These are phyloP conservation scores for Pseudofabraea citricarpa DNA, from an alignment of 2,329 filamentous ascomycete genomes.

Conservation along the genomic window DNA sequence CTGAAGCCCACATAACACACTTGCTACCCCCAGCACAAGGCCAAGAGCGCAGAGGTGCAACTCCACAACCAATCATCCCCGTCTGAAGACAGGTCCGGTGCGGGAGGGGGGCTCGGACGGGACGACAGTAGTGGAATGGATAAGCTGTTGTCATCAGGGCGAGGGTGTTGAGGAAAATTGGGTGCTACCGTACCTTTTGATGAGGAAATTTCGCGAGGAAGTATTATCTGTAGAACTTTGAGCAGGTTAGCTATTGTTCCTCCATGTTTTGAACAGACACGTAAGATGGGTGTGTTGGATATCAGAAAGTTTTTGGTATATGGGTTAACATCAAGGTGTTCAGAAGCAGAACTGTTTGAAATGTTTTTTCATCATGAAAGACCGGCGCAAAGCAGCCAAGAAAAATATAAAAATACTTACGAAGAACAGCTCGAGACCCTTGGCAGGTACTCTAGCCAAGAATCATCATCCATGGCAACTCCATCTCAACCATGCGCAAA, in stretches of 20 bases:
- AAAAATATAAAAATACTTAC: too few relatives aligned
- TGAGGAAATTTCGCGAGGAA: neutral
- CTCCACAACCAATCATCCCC: constrained; percentile 74
- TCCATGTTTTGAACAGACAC: constrained; percentile 6
- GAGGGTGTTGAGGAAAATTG: constrained; percentile 7
- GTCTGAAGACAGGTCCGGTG: constrained; percentile 53
- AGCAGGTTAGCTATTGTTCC: constrained; percentile 10
- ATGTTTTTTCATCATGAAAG: constrained; percentile 63
- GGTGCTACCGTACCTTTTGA: constrained; percentile 15
- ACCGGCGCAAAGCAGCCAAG: too few relatives aligned
- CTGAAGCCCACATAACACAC: constrained; percentile 57
- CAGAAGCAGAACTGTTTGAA: constrained; percentile 74
- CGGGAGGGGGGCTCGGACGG: constrained; percentile 67
- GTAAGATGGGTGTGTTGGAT: constrained; percentile 13
- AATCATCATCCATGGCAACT: too few relatives aligned
- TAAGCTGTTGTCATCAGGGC: constrained; percentile 62
- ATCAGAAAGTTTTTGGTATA: constrained; percentile 64
- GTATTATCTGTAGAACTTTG: neutral
- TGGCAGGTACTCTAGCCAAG: too few relatives aligned
- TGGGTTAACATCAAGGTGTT: constrained; percentile 59
- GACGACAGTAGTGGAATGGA: constrained; percentile 69
- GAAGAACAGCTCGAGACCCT: too few relatives aligned
- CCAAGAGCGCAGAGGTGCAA: constrained; percentile 39
- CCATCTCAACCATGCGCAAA: too few relatives aligned
- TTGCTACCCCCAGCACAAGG: constrained; percentile 16